Base-by-base conservation (phyloP, 768 basidiomycete genomes). In the Candolleomyces eurysporus region DNA sequence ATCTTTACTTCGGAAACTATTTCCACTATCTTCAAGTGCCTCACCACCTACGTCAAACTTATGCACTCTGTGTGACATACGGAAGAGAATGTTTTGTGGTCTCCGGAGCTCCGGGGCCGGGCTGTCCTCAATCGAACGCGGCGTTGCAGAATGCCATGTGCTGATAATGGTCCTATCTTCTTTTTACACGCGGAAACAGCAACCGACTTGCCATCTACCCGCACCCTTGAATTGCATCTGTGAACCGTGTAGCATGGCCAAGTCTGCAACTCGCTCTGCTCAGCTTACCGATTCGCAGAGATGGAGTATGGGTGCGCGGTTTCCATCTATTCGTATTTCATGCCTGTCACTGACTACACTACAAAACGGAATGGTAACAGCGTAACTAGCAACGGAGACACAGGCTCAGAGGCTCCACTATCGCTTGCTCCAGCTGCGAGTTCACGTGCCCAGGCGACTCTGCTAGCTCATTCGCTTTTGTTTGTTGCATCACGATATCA, bases 51-150 rank as follows among this genome's bases (percentile, higher is more conserved):
- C 51, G 54, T 65, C 10, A 59, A 63, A 72, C 0, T 76, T 71
- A n/a, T n/a, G n/a, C 46, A 26, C 56, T 0, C 76, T 68, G 75
- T 0, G 66, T 71, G 13, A 73, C 76, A 56, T 75, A 73, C 53
- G 70, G 73, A 13, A 61, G 63, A 0, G 73, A 76, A 59, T 76
- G 76, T 59, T 76, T 66, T 77, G 73, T 53, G 66, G 69, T 2
- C 63, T 2, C 63, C 69, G 26, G 62, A 64, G 1, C 64, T 75
- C 26, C 66, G 64, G 10, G n/a, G 65, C 10, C 70, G 69, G 11
- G 69, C 64, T 6, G 32, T 63, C 4, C 59, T 22, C 0, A 68
- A 9, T 49, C 69, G 2, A 68, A 70, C 14, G 64, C 61, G 13
- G 69, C 75, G 21, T n/a, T 76, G 76, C 60, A 67, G 66, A 5